Evolutionary conservation across 2,329 filamentous ascomycete species (phyloP).

Genomic region (Arthrobotrys entomopaga): DNA sequence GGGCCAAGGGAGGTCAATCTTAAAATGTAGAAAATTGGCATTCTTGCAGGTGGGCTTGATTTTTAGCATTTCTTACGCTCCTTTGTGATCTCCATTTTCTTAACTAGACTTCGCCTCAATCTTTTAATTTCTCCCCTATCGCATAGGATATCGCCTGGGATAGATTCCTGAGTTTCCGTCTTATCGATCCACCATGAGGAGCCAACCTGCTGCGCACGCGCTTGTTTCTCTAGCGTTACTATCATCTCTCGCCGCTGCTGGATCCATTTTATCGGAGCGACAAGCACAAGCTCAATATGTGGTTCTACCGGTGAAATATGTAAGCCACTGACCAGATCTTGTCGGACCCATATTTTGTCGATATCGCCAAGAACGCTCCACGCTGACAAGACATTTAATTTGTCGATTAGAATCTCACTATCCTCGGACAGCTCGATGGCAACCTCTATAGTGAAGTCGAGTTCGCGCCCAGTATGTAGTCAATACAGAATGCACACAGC

Average conservation of each 20-base stretch:
- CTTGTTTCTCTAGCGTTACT: conserved; percentile 1
- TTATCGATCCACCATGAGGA: neutral
- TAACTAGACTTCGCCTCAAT: conserved; percentile 1
- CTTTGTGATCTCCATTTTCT: neutral
- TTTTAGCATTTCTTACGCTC: neutral
- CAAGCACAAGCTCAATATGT: conserved; percentile 5
- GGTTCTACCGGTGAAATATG: conserved; percentile 24
- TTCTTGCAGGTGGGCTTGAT: too few species aligned
- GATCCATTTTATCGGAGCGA: neutral
- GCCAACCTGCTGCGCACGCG: neutral
- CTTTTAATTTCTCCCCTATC: neutral
- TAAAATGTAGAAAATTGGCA: too few species aligned
- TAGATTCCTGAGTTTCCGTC: neutral
- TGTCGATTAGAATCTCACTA: conserved; percentile 7
- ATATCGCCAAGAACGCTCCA: neutral
- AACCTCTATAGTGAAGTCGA: conserved; percentile 18
- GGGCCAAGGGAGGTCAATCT: too few species aligned
- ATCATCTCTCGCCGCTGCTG: conserved; percentile 1
- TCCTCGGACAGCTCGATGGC: conserved; percentile 6
- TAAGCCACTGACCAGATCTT: neutral
- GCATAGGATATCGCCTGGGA: neutral
- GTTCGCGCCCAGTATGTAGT: conserved; percentile 16
- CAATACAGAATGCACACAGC: neutral
- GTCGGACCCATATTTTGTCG: neutral
- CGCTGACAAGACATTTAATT: neutral